These are phyloP conservation scores for Melampsora larici-populina DNA, from an alignment of 1,284 basidiomycete species.

Conservation along the genomic window DNA sequence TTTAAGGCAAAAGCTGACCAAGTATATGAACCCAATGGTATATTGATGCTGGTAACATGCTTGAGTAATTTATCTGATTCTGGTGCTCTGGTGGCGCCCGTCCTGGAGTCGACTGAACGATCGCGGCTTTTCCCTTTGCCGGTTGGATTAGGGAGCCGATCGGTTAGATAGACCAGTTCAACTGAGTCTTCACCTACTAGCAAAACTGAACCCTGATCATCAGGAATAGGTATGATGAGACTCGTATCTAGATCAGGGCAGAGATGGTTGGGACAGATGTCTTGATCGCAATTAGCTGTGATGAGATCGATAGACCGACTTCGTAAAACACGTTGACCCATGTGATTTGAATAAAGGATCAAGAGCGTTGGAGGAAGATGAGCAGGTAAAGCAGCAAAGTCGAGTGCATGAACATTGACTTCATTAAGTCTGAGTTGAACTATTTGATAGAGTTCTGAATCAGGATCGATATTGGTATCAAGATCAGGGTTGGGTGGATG, in stretches of 20 bases:
- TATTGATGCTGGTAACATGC: not conserved
- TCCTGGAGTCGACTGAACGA: not conserved
- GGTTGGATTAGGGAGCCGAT: not conserved
- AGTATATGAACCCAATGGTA: slow-evolving; percentile 33
- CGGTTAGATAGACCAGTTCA: not conserved
- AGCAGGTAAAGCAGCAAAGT: slow-evolving; percentile 11
- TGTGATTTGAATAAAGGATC: slow-evolving; percentile 35
- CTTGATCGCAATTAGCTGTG: slow-evolving; percentile 14
- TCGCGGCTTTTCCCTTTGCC: slow-evolving; percentile 1
- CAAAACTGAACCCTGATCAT: slow-evolving; percentile 16
- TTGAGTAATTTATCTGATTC: not conserved
- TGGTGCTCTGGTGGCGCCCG: not conserved
- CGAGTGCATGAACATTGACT: slow-evolving; percentile 35
- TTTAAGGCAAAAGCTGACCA: slow-evolving; percentile 11
- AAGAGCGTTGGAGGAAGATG: slow-evolving; percentile 19
- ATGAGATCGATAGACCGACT: slow-evolving; percentile 12
- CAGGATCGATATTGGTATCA: not conserved
- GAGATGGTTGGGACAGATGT: slow-evolving; percentile 10
- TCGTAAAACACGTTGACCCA: slow-evolving; percentile 27
- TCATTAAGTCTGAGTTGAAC: slow-evolving; percentile 16
- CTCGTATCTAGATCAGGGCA: slow-evolving; percentile 25
- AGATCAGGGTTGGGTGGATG: not conserved
- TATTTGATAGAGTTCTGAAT: slow-evolving; percentile 8
- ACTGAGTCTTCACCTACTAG: slow-evolving; percentile 30
- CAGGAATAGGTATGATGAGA: slow-evolving; percentile 23